A percentile compares a stretch with the other conserved stretches of the same genome.
Conservation (phyloP, 208 protist species). For the Tritrichomonas musculus region DNA sequence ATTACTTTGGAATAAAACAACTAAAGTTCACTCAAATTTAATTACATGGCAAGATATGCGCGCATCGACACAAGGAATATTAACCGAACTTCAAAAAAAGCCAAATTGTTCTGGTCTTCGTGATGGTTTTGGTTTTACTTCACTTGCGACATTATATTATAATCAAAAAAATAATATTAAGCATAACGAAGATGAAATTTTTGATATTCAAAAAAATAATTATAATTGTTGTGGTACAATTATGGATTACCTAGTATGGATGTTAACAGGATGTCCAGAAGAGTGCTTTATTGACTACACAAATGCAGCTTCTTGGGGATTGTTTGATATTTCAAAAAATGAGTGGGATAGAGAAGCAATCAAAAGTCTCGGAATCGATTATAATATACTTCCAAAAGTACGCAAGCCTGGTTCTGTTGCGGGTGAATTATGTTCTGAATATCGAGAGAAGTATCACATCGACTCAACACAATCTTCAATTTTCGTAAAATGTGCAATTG, state of each 20-base stretch:
- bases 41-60: not conserved
- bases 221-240: not conserved
- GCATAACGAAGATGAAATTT: no score
- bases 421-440: not conserved
- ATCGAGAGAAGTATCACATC: not conserved
- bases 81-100: not conserved
- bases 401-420: not conserved
- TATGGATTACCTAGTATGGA: not conserved
- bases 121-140: not conserved
- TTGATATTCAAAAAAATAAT: not conserved
- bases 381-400: not conserved
- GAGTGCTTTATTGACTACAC: not conserved
- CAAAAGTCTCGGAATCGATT: not conserved
- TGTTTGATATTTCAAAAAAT: not conserved
- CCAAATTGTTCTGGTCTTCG: not conserved
- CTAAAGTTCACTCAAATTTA: not conserved
- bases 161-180: no score
- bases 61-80: not conserved
- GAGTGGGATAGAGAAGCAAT: not conserved
- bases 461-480: not conserved
- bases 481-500: not conserved
- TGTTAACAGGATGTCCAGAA: not conserved
- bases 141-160: not conserved
- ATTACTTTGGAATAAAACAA: not conserved
- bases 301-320: constrained; percentile 3